phyloP scores from a whole-genome alignment of 805 yeast species.

The Yamadazyma sp. region DNA sequence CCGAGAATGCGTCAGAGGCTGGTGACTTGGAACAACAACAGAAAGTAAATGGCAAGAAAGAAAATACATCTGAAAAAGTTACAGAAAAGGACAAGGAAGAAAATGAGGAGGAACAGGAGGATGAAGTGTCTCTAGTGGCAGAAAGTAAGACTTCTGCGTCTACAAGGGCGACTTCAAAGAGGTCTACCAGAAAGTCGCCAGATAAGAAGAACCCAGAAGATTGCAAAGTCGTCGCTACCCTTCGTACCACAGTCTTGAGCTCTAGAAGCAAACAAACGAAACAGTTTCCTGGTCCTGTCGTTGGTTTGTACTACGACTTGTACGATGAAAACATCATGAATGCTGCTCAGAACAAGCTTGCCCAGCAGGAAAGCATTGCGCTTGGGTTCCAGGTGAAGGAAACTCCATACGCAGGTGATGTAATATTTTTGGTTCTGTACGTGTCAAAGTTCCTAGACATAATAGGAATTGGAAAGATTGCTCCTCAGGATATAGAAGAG shows the following conservation, averaged over 20 bases:
- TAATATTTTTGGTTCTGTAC: constrained; percentile 32
- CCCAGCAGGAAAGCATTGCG: constrained; percentile 27
- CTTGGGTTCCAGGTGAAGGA: constrained; percentile 29
- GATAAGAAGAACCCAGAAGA: too few species aligned
- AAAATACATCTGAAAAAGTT: too few species aligned
- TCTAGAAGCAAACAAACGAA: constrained; percentile 29
- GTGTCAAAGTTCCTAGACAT: constrained; percentile 31
- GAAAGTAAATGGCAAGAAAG: too few species aligned
- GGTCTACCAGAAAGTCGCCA: background rate
- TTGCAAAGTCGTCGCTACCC: too few species aligned
- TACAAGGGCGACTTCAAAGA: too few species aligned
- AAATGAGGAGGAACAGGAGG: too few species aligned
- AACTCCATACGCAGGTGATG: constrained; percentile 32
- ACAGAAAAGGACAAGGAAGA: too few species aligned
- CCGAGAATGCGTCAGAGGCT: too few species aligned
- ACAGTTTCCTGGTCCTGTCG: constrained; percentile 41
- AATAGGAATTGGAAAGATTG: constrained; percentile 19
- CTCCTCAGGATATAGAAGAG: constrained; percentile 39
- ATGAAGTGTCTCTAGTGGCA: too few species aligned
- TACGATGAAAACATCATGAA: constrained; percentile 37
- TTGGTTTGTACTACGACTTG: constrained; percentile 32
- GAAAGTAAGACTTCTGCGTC: too few species aligned
- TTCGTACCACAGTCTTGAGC: constrained; percentile 34
- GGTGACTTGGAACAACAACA: too few species aligned
- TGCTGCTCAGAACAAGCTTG: constrained; percentile 14